Percentiles rank a stretch among this genome's conserved stretches.
Conservation (phyloP, 768 basidiomycete species). For the Lentinula sp. region DNA sequence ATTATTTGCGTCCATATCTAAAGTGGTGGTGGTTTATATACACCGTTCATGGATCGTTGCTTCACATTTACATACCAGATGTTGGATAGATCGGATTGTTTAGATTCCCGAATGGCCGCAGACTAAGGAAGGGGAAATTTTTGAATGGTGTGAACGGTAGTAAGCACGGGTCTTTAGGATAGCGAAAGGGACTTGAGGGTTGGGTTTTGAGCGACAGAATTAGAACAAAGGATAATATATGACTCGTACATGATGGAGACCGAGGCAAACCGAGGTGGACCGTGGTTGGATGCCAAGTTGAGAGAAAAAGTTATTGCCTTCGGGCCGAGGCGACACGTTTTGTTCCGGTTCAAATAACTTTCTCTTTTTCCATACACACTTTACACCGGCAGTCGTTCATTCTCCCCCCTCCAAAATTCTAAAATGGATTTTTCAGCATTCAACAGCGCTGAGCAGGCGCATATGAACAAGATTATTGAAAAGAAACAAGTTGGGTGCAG, state of each 20-base stretch:
- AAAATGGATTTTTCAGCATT: constrained; percentile 89
- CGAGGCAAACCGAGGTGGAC: background rate
- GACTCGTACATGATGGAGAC: background rate
- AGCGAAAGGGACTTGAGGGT: background rate
- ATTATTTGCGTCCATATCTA: constrained; percentile 29
- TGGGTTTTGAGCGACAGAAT: background rate
- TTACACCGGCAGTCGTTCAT: background rate
- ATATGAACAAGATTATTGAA: constrained; percentile 91
- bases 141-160: background rate
- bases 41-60: background rate
- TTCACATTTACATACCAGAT: background rate
- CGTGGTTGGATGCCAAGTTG: background rate
- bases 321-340: background rate
- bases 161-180: background rate
- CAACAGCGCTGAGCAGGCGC: constrained; percentile 90
- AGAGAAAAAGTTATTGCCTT: background rate
- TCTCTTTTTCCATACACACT: constrained; percentile 8
- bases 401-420: background rate
- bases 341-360: background rate
- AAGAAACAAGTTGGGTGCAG: constrained; percentile 76
- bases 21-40: constrained; percentile 19
- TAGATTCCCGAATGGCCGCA: background rate
- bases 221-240: background rate
- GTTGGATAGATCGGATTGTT: background rate
- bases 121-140: background rate